Base-by-base conservation (phyloP, 768 basidiomycete species). In the Leccinum rimulosum region DNA sequence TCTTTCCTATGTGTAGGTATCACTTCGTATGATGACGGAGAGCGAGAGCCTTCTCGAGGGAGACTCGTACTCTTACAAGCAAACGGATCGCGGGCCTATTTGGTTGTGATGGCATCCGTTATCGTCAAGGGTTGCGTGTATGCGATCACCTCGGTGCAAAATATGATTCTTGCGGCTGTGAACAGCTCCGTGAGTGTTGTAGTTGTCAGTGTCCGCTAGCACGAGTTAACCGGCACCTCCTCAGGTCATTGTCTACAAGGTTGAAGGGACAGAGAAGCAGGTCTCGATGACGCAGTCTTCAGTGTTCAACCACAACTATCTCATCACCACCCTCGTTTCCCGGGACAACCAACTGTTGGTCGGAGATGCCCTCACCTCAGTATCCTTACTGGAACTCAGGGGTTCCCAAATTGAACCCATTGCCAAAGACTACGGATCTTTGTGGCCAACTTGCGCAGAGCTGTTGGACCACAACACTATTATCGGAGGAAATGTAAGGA, bases 301-400 rank as follows among this genome's bases (percentile, higher is more conserved):
- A 0, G 77, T 82, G 40, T 95, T 92, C 88, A 86, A 89, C 62
- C 90, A 93, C 68, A 93, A 91, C 56, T 94, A 95, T 73, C 61
- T 90, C 57, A 84, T 95, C 30, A 84, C 82, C 4, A 85, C 83
- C 56, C 73, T 97, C 22, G 83, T 81, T 0, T 75, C 83, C 3
- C 80, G 79, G 50, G 80, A 76, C 3, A 73, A 85, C 59, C 75
- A 73, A 50, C 69, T 96, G 27, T 73, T 90, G 17, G 80, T 86
- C n/a, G 91, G 90, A 36, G 95, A 97, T 67, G 85, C 87, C 8
- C 82, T 95, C 28, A 85, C 83, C 68, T 93, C 93, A 0, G 79
- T 95, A 17, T 87, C 92, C 3, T 63, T 93, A 28, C 75, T 95
- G 33, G 80, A 80, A 57, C 70, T 88, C 53, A 60, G 65, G 2